Percentiles rank a stretch among this genome's conserved stretches.
Evolutionary conservation across 208 protist genomes (phyloP).

Genomic region (Trichomonas vaginalis): DNA sequence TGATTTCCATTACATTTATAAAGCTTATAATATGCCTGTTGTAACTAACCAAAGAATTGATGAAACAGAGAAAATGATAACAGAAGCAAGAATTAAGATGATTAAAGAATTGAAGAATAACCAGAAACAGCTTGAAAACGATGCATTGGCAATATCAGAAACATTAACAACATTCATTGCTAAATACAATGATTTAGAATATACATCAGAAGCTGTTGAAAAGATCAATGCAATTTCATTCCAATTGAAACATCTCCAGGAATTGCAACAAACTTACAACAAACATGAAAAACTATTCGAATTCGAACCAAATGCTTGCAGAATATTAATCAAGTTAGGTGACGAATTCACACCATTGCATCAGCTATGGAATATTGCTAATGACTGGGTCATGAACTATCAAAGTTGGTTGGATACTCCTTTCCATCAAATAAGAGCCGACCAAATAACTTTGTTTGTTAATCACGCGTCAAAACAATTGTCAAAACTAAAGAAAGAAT

Average conservation of each 20-base stretch:
- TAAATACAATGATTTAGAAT: not conserved
- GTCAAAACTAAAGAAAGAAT: not conserved
- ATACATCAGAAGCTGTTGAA: not conserved
- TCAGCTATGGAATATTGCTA: not conserved
- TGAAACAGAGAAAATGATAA: not conserved
- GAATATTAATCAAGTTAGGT: not conserved
- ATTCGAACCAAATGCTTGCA: not conserved
- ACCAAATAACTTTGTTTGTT: not conserved
- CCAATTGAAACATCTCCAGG: not conserved
- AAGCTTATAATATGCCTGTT: not conserved
- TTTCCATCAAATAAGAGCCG: not conserved
- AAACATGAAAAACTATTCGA: not conserved
- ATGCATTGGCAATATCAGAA: not conserved
- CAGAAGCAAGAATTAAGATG: not conserved
- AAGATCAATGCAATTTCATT: not conserved
- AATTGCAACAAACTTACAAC: not conserved
- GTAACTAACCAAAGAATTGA: not conserved
- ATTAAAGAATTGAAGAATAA: not conserved
- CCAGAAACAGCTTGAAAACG: not conserved
- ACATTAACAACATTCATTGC: not conserved
- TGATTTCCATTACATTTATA: not conserved
- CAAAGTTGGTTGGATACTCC: not conserved
- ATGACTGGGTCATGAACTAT: not conserved
- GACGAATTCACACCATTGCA: not conserved
- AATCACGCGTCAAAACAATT: not conserved